phyloP scores from a whole-genome alignment of 345 rosid genomes.

The Arabidopsis thaliana region TAIR10.1 NC_003076.8:20262001-20262500 shows the following conservation, averaged over 20 bases:
- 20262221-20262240: background rate
- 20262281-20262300: too few species aligned
- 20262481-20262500: too few species aligned
- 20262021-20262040: background rate
- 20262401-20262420: too few species aligned
- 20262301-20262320: too few species aligned
- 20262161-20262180: background rate
- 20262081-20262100: background rate
- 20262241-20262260: background rate
- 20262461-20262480: too few species aligned
- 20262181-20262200: background rate
- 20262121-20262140: background rate
- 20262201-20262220: slow-evolving; percentile 7
- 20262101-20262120: background rate
- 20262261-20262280: background rate
- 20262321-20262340: too few species aligned
- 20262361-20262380: too few species aligned
- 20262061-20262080: background rate
- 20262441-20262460: too few species aligned
- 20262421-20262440: too few species aligned
- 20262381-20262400: too few species aligned
- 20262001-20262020: too few species aligned
- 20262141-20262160: background rate
- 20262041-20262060: background rate
- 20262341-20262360: too few species aligned